Base-by-base conservation (phyloP, 1,284 basidiomycete species). In the Porphyrellus sp. region DNA sequence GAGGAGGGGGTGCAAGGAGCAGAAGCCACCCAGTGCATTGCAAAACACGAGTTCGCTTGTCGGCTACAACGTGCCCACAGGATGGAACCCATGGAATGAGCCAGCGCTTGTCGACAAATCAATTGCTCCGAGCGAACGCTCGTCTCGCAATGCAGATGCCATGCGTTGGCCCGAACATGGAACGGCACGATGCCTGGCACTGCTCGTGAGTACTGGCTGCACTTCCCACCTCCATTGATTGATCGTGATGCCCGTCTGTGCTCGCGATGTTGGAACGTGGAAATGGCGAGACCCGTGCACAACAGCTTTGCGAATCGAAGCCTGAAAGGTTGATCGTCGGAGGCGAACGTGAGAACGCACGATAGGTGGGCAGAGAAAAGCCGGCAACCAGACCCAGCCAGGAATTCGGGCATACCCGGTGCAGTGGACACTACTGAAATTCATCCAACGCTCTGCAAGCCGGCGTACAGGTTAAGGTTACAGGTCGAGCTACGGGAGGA, bases 21-120 rank as follows among this genome's bases (percentile, higher is more conserved):
- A 6, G 47, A 6, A 35, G 42, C 41, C 5, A 27, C 15, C 33
- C 41, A 44, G 41, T 23, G 40, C 18, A 24, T 24, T 37, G 44
- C 51, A 28, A 50, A 51, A 52, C 63, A 51, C 49, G 63, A 31
- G 56, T 48, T 40, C 13, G 50, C 46, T 46, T 46, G 7, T 18
- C 13, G 34, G n/a, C 8, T 35, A 25, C 38, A 40, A 40, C 38
- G 38, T 40, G 38, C 15, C 38, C 8, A 23, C 37, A 8, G 4
- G 23, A 16, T 35, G 47, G 40, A 27, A 16, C 24, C 13, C 4
- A 20, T 6, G 27, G 27, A 23, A 45, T 49, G 40, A n/a, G 18
- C 23, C 5, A 3, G n/a, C n/a, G n/a, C n/a, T n/a, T n/a, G 25
- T 33, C 18, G 28, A 51, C 12, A 46, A 30, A 38, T 38, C 16